Conservation (phyloP, 805 yeast genomes). For the Nakazawaea holstii region DNA sequence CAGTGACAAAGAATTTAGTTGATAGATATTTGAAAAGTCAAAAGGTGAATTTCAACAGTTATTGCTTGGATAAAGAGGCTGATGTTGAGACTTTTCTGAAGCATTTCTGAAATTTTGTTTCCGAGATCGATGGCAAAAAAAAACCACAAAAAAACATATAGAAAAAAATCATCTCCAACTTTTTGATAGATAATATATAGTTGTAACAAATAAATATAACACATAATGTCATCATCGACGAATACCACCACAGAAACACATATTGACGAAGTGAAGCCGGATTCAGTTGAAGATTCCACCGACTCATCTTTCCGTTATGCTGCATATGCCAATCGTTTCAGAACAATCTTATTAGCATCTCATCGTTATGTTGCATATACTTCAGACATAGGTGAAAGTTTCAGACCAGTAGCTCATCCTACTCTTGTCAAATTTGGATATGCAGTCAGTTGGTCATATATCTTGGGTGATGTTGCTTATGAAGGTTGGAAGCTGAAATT, state of each 20-base stretch:
- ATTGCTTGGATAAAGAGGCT: neutral
- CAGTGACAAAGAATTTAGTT: conserved; percentile 22
- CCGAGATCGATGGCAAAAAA: neutral
- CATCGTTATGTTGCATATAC: conserved; percentile 85
- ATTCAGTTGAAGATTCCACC: conserved; percentile 30
- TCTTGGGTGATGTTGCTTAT: conserved; percentile 68
- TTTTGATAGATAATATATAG: neutral
- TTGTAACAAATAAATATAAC: neutral
- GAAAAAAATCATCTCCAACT: neutral
- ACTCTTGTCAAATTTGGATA: conserved; percentile 58
- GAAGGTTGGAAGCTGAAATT: conserved; percentile 69
- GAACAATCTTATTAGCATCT: conserved; percentile 67
- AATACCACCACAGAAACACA: neutral
- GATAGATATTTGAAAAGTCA: conserved; percentile 11
- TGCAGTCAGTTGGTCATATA: conserved; percentile 71
- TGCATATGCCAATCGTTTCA: conserved; percentile 71
- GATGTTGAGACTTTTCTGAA: neutral
- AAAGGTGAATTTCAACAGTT: neutral
- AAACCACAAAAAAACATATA: neutral
- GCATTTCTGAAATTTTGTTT: neutral
- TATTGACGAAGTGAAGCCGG: conserved; percentile 1
- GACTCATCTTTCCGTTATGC: conserved; percentile 63
- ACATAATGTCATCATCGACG: neutral
- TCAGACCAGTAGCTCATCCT: conserved; percentile 78
- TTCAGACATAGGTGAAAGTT: conserved; percentile 82